Conservation (phyloP, 768 basidiomycete species). For the Amanita thiersii region DNA sequence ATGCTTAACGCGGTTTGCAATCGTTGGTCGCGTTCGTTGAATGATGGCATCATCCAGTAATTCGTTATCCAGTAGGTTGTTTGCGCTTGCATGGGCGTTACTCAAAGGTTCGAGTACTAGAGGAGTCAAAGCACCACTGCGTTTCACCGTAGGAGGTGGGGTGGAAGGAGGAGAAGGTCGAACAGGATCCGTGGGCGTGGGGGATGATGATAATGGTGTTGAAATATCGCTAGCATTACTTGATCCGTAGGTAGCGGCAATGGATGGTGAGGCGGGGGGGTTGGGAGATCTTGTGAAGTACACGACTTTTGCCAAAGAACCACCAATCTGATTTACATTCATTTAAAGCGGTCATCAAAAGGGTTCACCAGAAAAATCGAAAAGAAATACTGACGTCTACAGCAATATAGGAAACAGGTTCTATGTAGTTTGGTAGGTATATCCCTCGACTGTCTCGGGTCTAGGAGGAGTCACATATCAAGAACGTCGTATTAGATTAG, state of each 20-base stretch:
- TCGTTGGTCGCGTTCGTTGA: conserved; percentile 50
- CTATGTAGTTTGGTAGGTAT: conserved; percentile 95
- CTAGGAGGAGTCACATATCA: conserved; percentile 27
- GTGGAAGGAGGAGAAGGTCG: conserved; percentile 22
- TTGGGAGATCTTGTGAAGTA: conserved; percentile 95
- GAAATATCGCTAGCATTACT: conserved; percentile 38
- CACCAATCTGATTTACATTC: conserved; percentile 66
- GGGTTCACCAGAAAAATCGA: conserved; percentile 7
- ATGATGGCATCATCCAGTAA: conserved; percentile 58
- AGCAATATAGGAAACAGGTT: conserved; percentile 95
- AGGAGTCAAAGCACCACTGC: conserved; percentile 77
- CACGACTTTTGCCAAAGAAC: conserved; percentile 94
- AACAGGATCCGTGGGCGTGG: conserved; percentile 23
- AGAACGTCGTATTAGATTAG: conserved; percentile 7
- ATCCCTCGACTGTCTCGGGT: conserved; percentile 93
- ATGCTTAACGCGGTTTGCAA: conserved; percentile 26
- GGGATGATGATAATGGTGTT: conserved; percentile 36
- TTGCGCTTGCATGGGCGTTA: conserved; percentile 23
- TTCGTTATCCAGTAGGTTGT: conserved; percentile 26
- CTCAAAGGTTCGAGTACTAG: conserved; percentile 54
- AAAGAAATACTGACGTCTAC: conserved; percentile 69
- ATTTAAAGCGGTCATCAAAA: conserved; percentile 11
- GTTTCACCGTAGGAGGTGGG: conserved; percentile 28
- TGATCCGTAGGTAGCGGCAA: conserved; percentile 52
- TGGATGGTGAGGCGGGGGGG: conserved; percentile 70